Base-by-base conservation (phyloP, 169 alveolate species). In the Plasmodium blacklocki region DNA sequence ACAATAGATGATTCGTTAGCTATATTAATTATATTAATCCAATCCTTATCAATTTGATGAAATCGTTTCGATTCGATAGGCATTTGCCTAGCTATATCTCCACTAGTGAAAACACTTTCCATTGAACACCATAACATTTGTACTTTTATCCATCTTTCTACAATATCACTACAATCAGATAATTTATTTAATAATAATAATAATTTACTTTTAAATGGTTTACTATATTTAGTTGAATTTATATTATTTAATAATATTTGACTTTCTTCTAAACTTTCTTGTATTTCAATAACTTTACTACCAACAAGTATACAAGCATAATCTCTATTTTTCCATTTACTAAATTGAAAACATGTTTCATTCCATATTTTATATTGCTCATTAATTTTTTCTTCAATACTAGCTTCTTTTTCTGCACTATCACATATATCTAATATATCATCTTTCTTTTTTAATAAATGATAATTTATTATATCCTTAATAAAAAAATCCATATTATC, bases 1-100 rank as follows among this genome's bases (percentile, higher is more conserved):
- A 98, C 99, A 19, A 94, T 94, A 90, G 97, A 96, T 32, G 98
- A 96, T 92, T 98, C 99, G 15, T 96, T 97, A 2, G 99, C 99
- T 93, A 97, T 97, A 78, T 97, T 98, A 98, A 98, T 97, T 74
- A 97, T 97, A 56, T 96, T 97, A 73, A 97, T 94, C 99, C 99
- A 98, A 74, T 93, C 96, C 88, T 97, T 98, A 93, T 98, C 99
- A 54, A 98, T 96, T 87, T 96, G 97, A 76, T 94, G 97, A 96
- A 98, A 98, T 89, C 97, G 91, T 94, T 98, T 98, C 5, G 99
- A 98, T 93, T 98, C 98, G 74, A 96, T 95, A 12, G 99, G 99
- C 98, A 98, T 96, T 92, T 98, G 98, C 94, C 97, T 97, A 73
- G 99, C 98, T 88, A 98, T 98, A 94, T 98, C 99, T 32, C 99